These are phyloP conservation scores for Marasmius tenuissimus DNA, from an alignment of 1,284 basidiomycete species.

Conservation along the genomic window DNA sequence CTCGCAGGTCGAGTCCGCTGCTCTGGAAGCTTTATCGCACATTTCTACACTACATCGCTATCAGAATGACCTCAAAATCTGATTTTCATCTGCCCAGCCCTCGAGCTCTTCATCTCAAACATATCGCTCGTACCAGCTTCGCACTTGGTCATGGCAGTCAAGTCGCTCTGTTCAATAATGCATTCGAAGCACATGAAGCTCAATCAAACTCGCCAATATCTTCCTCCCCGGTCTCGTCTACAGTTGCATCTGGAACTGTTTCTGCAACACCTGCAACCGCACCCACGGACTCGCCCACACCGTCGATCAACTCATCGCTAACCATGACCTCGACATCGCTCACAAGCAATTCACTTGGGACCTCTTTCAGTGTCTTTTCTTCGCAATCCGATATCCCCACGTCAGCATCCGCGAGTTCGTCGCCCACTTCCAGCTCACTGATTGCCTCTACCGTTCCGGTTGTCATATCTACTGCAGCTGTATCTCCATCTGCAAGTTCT, in stretches of 20 bases:
- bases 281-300: neutral
- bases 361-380: slow-evolving; percentile 10
- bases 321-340: slow-evolving; percentile 7
- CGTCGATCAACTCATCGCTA: neutral
- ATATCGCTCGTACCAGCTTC: slow-evolving; percentile 7
- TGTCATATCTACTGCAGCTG: slow-evolving; percentile 4
- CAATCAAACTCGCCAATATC: slow-evolving; percentile 4
- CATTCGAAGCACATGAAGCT: neutral
- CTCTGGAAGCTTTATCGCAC: neutral
- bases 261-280: neutral
- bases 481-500: slow-evolving; percentile 10
- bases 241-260: neutral
- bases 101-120: neutral
- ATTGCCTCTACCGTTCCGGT: slow-evolving; percentile 8
- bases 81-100: neutral
- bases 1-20: slow-evolving; percentile 1
- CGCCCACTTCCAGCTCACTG: neutral
- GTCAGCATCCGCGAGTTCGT: neutral
- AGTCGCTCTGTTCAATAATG: slow-evolving; percentile 6
- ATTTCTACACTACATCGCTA: neutral
- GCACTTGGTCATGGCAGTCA: slow-evolving; percentile 15
- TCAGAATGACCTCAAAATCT: neutral
- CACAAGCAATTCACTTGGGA: slow-evolving; percentile 1
- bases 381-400: neutral
- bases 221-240: neutral